A percentile compares a stretch with the other conserved stretches of the same genome.
These are phyloP conservation scores for Eucalyptus pumila DNA, from an alignment of 345 rosid species.

Conservation along the genomic window DNA sequence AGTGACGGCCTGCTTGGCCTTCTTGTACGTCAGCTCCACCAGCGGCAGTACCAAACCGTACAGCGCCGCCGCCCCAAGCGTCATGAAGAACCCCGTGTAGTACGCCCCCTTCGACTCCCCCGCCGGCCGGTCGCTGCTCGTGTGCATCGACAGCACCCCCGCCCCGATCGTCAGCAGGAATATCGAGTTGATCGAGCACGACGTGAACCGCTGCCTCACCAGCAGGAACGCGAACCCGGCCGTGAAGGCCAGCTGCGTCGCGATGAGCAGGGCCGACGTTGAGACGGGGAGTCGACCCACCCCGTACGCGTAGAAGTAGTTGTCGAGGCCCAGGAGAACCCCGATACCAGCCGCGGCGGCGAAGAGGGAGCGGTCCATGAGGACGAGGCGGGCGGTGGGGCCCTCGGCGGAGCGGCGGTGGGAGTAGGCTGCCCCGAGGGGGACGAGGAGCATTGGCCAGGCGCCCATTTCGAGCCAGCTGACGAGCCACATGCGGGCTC, in stretches of 20 bases:
- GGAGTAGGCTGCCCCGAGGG: constrained; percentile 20
- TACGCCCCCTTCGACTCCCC: constrained; percentile 30
- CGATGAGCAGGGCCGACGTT: constrained; percentile 57
- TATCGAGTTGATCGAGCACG: constrained; percentile 47
- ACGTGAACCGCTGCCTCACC: constrained; percentile 56
- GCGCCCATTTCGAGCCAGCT: constrained; percentile 60
- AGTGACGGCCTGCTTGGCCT: constrained; percentile 37
- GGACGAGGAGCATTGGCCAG: constrained; percentile 42
- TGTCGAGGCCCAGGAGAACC: constrained; percentile 42
- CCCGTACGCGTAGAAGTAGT: constrained; percentile 63
- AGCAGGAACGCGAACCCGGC: constrained; percentile 58
- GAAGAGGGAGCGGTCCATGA: constrained; percentile 16
- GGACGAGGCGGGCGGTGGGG: constrained; percentile 10
- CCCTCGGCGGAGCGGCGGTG: constrained; percentile 10
- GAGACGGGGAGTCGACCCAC: constrained; percentile 60
- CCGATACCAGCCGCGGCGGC: constrained; percentile 27
- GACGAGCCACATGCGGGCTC: constrained; percentile 60
- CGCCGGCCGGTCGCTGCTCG: constrained; percentile 34
- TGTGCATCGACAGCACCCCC: constrained; percentile 42
- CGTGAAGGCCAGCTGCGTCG: constrained; percentile 55
- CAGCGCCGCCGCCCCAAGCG: constrained; percentile 39
- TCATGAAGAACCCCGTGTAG: constrained; percentile 41
- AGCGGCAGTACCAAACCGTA: constrained; percentile 57
- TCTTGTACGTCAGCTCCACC: constrained; percentile 53
- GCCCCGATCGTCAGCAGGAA: constrained; percentile 57